Percentiles rank a stretch among this genome's conserved stretches.
Conservation (phyloP, 768 basidiomycete species). For the Chalciporus sphaerocephalus region DNA sequence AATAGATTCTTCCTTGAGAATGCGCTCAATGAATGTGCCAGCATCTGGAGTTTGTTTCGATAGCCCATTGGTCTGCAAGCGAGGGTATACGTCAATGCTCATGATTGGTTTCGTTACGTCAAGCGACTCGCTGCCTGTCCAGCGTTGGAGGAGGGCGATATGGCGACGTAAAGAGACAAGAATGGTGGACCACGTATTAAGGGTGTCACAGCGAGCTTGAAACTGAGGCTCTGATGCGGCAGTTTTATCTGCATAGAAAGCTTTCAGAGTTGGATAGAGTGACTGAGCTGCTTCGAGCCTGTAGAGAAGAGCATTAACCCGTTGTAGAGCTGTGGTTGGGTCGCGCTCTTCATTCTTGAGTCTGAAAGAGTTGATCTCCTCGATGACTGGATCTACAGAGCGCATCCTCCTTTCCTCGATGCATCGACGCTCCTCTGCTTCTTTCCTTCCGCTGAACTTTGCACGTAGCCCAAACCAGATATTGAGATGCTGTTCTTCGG, state of each 20-base stretch:
- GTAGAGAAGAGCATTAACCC: slow-evolving; percentile 62
- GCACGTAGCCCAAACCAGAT: slow-evolving; percentile 92
- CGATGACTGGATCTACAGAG: slow-evolving; percentile 76
- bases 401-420: slow-evolving; percentile 81
- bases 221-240: slow-evolving; percentile 61
- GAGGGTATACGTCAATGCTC: slow-evolving; percentile 46
- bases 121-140: slow-evolving; percentile 91
- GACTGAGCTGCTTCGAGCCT: slow-evolving; percentile 80
- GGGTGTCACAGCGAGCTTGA: slow-evolving; percentile 79
- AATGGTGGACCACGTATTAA: slow-evolving; percentile 91
- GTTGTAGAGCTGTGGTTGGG: slow-evolving; percentile 47
- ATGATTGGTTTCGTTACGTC: slow-evolving; percentile 82
- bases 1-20: slow-evolving; percentile 95
- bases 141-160: slow-evolving; percentile 74
- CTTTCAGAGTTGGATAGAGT: slow-evolving; percentile 80
- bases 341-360: slow-evolving; percentile 41
- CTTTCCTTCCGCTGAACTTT: slow-evolving; percentile 71
- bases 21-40: slow-evolving; percentile 86
- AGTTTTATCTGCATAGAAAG: slow-evolving; percentile 75
- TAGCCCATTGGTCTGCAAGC: slow-evolving; percentile 29
- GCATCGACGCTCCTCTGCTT: slow-evolving; percentile 75
- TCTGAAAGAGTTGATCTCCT: slow-evolving; percentile 76
- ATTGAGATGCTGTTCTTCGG: slow-evolving; percentile 65
- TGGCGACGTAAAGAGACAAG: slow-evolving; percentile 80
- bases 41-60: slow-evolving; percentile 54